Evolutionary conservation across 108 stramenopile genomes (phyloP), one percentile per base, ranked within the genome.

Genomic region (Fragilariopsis cylindrus): DNA sequence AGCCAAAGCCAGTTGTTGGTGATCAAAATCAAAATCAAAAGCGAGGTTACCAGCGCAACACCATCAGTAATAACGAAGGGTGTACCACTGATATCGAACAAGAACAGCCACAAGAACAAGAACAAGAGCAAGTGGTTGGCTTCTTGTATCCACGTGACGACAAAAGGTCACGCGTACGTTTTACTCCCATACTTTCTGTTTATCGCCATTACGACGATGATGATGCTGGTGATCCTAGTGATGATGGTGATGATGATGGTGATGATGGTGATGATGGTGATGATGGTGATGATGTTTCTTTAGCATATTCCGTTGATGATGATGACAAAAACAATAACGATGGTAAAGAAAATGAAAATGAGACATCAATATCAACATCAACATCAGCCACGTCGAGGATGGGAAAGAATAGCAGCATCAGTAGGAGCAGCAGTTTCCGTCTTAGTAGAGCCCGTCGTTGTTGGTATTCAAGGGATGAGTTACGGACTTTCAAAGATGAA

Each of bases 401-500:
- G 30, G 30, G 30, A 30, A 30, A 30, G 30, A 30, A 30, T 1
- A 30, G 30, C 30, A 30, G 30, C 30, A 30, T 30, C 2, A 30
- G 30, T 30, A 30, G 30, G 30, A 30, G 30, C 30, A 30, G 30
- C 30, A 30, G 30, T 53, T 68, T 68, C 67, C 47, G 12, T 7
- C 49, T 49, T 52, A 30, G 48, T 11, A 47, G 67, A 19, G 67
- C 48, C 7, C 5, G 48, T 6, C 48, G 48, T 5, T 68, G 67
- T 47, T 68, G 67, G 67, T 68, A 68, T 52, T 68, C 67, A 11
- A 66, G 52, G 7, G 77, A 66, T 48, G 71, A 78, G 57, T 54
- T 78, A 16, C n/a, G 54, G 54, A 48, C 48, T 9, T 62, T 78
- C 65, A 78, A 78, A 40, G 48, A 48, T 41, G 77, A 72, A 19